phyloP scores from a whole-genome alignment of 129 eudicot species.

The Kitagawia praeruptora region DNA sequence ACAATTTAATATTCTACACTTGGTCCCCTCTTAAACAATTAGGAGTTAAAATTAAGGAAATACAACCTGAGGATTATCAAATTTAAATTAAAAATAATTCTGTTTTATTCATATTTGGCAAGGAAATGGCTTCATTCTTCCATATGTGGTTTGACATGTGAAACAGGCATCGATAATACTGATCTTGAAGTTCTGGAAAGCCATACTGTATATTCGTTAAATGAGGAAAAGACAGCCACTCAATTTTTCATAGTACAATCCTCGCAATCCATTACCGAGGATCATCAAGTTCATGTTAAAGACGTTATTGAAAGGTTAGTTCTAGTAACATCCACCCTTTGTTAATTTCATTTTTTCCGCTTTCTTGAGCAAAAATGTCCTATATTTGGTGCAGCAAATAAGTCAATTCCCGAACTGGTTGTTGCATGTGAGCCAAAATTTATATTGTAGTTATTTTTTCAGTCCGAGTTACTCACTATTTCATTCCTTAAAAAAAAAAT shows the following conservation, averaged over 20 bases:
- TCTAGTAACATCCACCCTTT: background rate
- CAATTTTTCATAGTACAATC: slow-evolving; percentile 47
- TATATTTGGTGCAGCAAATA: background rate
- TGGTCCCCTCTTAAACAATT: background rate
- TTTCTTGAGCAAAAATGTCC: background rate
- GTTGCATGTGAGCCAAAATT: background rate
- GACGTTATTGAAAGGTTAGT: slow-evolving; percentile 53
- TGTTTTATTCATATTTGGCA: background rate
- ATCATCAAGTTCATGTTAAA: slow-evolving; percentile 36
- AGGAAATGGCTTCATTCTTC: slow-evolving; percentile 11
- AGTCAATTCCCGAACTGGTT: background rate
- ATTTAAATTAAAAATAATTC: no score
- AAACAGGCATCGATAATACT: slow-evolving; percentile 31
- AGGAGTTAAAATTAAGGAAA: background rate
- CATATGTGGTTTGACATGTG: slow-evolving; percentile 10
- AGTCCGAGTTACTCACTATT: background rate
- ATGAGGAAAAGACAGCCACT: slow-evolving; percentile 53
- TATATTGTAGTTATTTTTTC: background rate
- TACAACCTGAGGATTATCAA: background rate
- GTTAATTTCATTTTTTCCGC: background rate
- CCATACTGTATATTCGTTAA: slow-evolving; percentile 44
- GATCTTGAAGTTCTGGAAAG: slow-evolving; percentile 44
- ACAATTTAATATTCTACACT: background rate
- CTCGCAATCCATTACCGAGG: slow-evolving; percentile 25
- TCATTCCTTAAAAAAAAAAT: background rate